Evolutionary conservation across 768 basidiomycete genomes (phyloP).

Genomic region (Lentinula aciculospora): DNA sequence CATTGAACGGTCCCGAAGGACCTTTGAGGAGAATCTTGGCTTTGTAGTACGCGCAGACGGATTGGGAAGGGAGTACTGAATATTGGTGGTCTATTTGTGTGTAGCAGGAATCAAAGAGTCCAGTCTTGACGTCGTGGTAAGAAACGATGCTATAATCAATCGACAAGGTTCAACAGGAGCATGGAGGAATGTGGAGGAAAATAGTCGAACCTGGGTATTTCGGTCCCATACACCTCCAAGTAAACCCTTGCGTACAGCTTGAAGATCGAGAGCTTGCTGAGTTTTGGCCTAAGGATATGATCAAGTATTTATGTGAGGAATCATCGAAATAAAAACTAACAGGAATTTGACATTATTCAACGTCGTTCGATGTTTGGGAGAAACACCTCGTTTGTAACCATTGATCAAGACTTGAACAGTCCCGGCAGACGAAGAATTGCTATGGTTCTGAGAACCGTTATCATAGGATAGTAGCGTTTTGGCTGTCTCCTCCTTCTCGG

Average conservation of each 20-base stretch:
- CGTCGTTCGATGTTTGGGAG: slow-evolving; percentile 62
- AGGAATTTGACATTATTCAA: slow-evolving; percentile 7
- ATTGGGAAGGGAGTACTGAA: not conserved
- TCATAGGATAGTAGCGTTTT: not conserved
- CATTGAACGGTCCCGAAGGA: not conserved
- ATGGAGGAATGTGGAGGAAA: not conserved
- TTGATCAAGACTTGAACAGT: slow-evolving; percentile 67
- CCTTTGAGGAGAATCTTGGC: not conserved
- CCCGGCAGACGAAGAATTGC: not conserved
- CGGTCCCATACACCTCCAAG: not conserved
- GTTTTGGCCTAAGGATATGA: not conserved
- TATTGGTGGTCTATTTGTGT: not conserved
- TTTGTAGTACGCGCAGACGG: not conserved
- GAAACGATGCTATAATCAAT: not conserved
- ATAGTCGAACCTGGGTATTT: not conserved
- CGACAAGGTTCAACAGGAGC: not conserved
- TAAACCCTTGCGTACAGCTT: not conserved
- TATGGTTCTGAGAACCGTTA: not conserved
- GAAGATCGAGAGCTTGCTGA: slow-evolving; percentile 4
- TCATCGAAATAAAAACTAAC: slow-evolving; percentile 34
- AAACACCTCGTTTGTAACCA: slow-evolving; percentile 72
- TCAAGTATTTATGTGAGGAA: not conserved
- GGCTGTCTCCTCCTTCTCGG: not conserved
- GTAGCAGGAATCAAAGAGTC: not conserved
- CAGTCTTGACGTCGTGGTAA: not conserved